phyloP scores from a whole-genome alignment of 768 basidiomycete genomes.

The Rhodotorula sphaerocarpa region DNA sequence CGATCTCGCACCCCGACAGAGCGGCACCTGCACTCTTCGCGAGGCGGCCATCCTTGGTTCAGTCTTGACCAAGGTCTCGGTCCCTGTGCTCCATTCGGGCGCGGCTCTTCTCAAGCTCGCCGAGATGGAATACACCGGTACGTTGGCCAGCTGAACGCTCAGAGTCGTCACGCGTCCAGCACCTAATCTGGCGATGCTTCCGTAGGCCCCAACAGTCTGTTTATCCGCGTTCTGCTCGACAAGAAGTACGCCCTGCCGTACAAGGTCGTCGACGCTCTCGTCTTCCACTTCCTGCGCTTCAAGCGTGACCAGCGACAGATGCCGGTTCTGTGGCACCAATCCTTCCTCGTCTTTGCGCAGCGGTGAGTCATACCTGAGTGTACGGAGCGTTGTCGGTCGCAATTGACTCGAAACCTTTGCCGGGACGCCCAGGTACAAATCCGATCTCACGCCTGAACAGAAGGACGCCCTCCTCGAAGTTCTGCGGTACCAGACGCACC shows the following conservation, averaged over 20 bases:
- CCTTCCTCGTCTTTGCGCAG: conserved; percentile 85
- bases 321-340: conserved; percentile 98
- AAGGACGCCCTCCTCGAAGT: conserved; percentile 96
- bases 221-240: conserved; percentile 91
- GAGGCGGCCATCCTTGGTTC: conserved; percentile 93
- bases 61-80: conserved; percentile 76
- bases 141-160: conserved; percentile 7
- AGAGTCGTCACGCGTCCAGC: neutral
- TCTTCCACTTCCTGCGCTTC: conserved; percentile 95
- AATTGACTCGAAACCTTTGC: neutral
- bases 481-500: conserved; percentile 71
- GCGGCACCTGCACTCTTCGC: conserved; percentile 71
- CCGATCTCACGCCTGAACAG: conserved; percentile 90
- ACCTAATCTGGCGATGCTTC: neutral
- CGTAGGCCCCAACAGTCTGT: conserved; percentile 80
- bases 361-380: conserved; percentile 50
- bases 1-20: conserved; percentile 45
- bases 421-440: conserved; percentile 62
- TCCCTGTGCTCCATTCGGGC: conserved; percentile 93
- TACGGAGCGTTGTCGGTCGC: neutral
- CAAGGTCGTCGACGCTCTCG: conserved; percentile 92
- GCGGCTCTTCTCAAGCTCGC: conserved; percentile 88
- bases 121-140: conserved; percentile 92
- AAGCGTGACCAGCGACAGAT: conserved; percentile 73
- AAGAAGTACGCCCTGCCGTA: conserved; percentile 97